Evolutionary conservation across 176 grass and related monocot genomes (phyloP), one percentile per base, ranked within the genome.

Genomic region (Paspalum notatum): DNA sequence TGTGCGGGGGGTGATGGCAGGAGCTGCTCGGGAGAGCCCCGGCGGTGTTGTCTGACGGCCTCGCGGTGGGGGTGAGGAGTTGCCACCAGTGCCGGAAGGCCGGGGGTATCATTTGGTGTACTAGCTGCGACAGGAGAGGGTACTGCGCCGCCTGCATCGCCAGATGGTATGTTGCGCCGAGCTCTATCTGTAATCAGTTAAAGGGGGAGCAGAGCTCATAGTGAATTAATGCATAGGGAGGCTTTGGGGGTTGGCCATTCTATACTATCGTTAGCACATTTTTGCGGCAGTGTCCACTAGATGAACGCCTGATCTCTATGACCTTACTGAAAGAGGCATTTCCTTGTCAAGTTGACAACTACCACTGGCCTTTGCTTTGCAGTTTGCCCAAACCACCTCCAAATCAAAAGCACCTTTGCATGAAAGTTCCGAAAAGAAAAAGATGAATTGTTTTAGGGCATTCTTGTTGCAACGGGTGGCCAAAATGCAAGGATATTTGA

Each of bases 51-150:
- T 13, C 83, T 69, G 55, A 25, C 24, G 7, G 49, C n/a, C 2
- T 49, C 16, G 24, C 37, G 1, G 77, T 21, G 6, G 77, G 43
- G 15, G 51, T 21, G 20, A 44, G 44, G 27, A 94, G 59, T 49
- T 98, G 95, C 74, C 96, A 99, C 84, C 92, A 99, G 71, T 99
- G 96, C 84, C 84, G 86, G 46, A 92, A 71, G 66, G 84, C 39
- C 38, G 83, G 45, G 15, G 74, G 68, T 69, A 66, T 84, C 66
- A 32, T 89, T 24, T 98, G 89, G 86, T 98, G 96, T 52, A 56
- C 57, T 22, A 95, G 86, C 76, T 98, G 96, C 27, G 90, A 91
- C 12, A 84, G 89, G 53, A 98, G 88, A 74, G 92, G 88, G 1
- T 98, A 98, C 64, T 98, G 96, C n/a, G 9, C 26, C 13, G 41